A percentile compares a stretch with the other conserved stretches of the same genome.
These are phyloP conservation scores for Seiridium unicorne DNA, from an alignment of 2,329 filamentous ascomycete genomes.

Conservation along the genomic window DNA sequence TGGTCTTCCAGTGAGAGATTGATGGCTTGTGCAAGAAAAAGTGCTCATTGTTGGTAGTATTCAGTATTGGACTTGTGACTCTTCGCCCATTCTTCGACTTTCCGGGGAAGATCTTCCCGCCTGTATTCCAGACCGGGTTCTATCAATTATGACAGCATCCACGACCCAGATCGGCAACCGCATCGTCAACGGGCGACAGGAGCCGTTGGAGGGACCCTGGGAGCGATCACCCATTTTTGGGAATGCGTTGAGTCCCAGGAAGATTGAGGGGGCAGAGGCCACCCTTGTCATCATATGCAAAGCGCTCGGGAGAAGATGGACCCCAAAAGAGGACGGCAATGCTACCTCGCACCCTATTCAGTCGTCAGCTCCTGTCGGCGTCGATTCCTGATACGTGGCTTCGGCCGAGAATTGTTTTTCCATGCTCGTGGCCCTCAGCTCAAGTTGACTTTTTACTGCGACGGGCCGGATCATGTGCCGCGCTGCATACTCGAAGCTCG, in stretches of 20 bases:
- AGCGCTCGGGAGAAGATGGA: not conserved
- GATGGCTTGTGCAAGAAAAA: not conserved
- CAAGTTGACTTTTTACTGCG: not conserved
- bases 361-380: conserved; percentile 2
- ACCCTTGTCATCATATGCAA: conserved; percentile 2
- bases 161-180: not conserved
- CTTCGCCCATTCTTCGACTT: too few species aligned
- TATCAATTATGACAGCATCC: not conserved
- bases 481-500: too few species aligned
- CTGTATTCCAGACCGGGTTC: not conserved
- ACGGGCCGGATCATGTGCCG: too few species aligned
- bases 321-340: not conserved
- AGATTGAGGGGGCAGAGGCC: not conserved
- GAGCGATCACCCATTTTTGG: conserved; percentile 3
- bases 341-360: not conserved
- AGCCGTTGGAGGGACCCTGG: not conserved
- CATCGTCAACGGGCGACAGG: not conserved
- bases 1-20: not conserved
- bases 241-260: not conserved
- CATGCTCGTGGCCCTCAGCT: not conserved
- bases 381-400: not conserved
- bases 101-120: not conserved
- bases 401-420: not conserved
- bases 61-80: too few species aligned
- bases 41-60: not conserved